phyloP scores from a whole-genome alignment of 164 flowering plant genomes.

The Taxillus chinensis region DNA sequence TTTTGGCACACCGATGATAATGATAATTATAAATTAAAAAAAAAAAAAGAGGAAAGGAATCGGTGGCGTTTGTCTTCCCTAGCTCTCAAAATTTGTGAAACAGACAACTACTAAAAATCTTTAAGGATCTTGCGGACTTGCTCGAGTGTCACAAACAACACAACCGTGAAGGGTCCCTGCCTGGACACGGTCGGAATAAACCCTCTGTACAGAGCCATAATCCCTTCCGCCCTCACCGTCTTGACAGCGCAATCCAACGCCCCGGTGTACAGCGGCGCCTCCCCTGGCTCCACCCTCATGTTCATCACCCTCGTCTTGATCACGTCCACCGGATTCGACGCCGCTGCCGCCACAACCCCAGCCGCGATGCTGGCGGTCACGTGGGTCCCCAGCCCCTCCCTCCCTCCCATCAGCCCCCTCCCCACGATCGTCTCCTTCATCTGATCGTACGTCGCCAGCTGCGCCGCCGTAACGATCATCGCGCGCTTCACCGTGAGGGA shows the following conservation, averaged over 20 bases:
- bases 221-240: slow-evolving; percentile 67
- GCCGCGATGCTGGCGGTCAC: slow-evolving; percentile 80
- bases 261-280: slow-evolving; percentile 58
- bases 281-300: slow-evolving; percentile 69
- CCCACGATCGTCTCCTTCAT: slow-evolving; percentile 61
- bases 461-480: slow-evolving; percentile 87
- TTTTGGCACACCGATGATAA: too few relatives aligned
- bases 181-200: slow-evolving; percentile 79
- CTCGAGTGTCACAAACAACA: slow-evolving; percentile 78
- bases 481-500: slow-evolving; percentile 85
- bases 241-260: slow-evolving; percentile 79
- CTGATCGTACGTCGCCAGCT: slow-evolving; percentile 84
- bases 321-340: slow-evolving; percentile 81
- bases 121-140: slow-evolving; percentile 75
- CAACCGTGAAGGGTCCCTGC: slow-evolving; percentile 86
- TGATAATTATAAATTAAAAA: too few relatives aligned
- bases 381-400: slow-evolving; percentile 78
- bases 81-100: too few relatives aligned
- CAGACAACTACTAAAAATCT: slow-evolving; percentile 31
- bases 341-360: slow-evolving; percentile 85
- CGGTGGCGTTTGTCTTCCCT: too few relatives aligned
- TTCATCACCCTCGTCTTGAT: slow-evolving; percentile 88
- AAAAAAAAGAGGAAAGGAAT: too few relatives aligned
- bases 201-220: slow-evolving; percentile 79
- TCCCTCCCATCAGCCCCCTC: slow-evolving; percentile 29